Conservation (phyloP, 257 asterid genomes). For the Solanum pennellii region DNA sequence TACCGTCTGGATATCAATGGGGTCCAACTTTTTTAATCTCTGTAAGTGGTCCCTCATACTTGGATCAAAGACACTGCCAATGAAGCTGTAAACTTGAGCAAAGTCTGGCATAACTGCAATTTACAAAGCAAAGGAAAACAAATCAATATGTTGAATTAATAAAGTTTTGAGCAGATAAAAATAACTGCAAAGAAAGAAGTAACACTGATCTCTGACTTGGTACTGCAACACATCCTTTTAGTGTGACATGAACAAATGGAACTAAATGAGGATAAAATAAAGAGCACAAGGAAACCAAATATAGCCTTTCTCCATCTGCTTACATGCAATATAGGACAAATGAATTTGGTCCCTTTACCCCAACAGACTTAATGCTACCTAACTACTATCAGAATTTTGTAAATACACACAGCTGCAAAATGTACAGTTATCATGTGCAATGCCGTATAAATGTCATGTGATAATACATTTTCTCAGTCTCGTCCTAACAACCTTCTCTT, state of each 20-base stretch:
- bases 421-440: background rate
- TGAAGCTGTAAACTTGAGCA: slow-evolving; percentile 57
- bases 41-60: slow-evolving; percentile 37
- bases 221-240: background rate
- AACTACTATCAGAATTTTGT: background rate
- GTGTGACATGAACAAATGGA: background rate
- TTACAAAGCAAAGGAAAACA: background rate
- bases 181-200: background rate
- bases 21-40: slow-evolving; percentile 56
- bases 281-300: background rate
- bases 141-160: background rate
- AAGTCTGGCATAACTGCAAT: slow-evolving; percentile 73
- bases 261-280: background rate
- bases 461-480: background rate
- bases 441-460: background rate
- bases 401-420: background rate
- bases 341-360: background rate
- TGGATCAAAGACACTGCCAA: slow-evolving; percentile 69
- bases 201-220: background rate
- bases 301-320: background rate
- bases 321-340: background rate
- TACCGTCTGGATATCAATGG: slow-evolving; percentile 75
- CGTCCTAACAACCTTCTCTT: background rate
- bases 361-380: background rate
- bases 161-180: background rate